These are phyloP conservation scores for Eragrostis curvula DNA, from an alignment of 176 grass and related monocot species.

Conservation along the genomic window DNA sequence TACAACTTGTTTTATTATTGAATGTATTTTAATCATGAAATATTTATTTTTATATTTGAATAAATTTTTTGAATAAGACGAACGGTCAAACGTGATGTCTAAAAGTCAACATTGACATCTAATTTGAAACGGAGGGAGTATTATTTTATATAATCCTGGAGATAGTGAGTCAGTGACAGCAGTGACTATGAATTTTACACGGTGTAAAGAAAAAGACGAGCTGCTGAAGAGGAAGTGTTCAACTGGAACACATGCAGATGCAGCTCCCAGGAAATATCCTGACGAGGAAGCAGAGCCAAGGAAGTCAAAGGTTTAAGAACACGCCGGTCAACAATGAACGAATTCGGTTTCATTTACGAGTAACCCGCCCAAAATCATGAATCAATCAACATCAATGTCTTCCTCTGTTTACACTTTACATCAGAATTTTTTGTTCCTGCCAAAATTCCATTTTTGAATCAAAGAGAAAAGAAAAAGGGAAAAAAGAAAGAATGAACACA, in stretches of 20 bases:
- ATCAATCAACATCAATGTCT: slow-evolving; percentile 24
- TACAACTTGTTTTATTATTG: too few relatives aligned
- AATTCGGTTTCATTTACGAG: background rate
- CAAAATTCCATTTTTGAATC: background rate
- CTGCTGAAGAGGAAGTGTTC: slow-evolving; percentile 20
- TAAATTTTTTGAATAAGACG: too few relatives aligned
- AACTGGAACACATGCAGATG: slow-evolving; percentile 33
- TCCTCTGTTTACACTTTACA: slow-evolving; percentile 51
- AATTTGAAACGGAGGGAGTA: too few relatives aligned
- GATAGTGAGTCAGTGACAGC: background rate
- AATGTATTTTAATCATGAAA: too few relatives aligned
- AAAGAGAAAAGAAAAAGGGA: background rate
- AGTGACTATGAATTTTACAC: slow-evolving; percentile 5
- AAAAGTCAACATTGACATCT: too few relatives aligned
- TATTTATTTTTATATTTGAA: too few relatives aligned
- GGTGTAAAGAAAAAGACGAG: background rate
- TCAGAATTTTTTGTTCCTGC: background rate
- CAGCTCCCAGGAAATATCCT: slow-evolving; percentile 5
- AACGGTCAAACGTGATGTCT: too few relatives aligned
- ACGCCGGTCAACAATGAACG: slow-evolving; percentile 12
- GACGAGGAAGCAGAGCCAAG: too few relatives aligned
- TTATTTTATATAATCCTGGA: background rate
- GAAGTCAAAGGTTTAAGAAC: background rate
- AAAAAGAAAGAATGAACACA: slow-evolving; percentile 54
- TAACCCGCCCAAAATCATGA: background rate